Conservation (phyloP, 2,329 filamentous ascomycete species). For the Ustulina deusta region DNA sequence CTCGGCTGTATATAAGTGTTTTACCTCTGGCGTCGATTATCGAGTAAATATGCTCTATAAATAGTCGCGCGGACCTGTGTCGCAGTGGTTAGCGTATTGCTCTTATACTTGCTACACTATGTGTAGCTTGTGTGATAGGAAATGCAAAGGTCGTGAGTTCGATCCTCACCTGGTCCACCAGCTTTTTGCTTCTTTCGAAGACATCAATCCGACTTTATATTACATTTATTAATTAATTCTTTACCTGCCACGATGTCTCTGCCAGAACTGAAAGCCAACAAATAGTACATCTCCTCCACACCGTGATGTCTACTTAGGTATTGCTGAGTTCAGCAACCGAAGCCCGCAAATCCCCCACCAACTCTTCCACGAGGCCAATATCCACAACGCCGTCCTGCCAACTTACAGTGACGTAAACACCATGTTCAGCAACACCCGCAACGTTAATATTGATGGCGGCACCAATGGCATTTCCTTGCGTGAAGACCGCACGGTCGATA, state of each 20-base stretch:
- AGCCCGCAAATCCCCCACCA: constrained; percentile 55
- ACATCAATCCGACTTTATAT: too few relatives aligned
- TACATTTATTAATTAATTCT: too few relatives aligned
- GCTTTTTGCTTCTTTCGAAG: constrained; percentile 9
- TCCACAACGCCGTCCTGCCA: constrained; percentile 63
- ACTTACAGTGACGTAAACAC: constrained; percentile 58
- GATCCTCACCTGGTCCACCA: constrained; percentile 37
- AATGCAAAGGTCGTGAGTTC: constrained; percentile 40
- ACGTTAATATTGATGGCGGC: constrained; percentile 60
- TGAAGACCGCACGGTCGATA: constrained; percentile 62
- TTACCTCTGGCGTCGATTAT: too few relatives aligned
- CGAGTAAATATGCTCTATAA: too few relatives aligned
- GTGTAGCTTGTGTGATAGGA: constrained; percentile 31
- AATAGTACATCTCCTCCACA: too few relatives aligned
- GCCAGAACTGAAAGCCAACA: too few relatives aligned
- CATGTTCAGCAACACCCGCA: constrained; percentile 58
- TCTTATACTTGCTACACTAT: constrained; percentile 31
- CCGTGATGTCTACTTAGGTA: not conserved
- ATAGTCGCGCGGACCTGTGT: constrained; percentile 24
- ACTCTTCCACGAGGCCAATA: constrained; percentile 51
- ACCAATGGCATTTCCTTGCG: constrained; percentile 61
- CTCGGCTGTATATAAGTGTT: too few relatives aligned
- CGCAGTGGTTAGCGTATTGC: constrained; percentile 39
- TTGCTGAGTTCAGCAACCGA: constrained; percentile 45
- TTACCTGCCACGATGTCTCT: too few relatives aligned